Conservation (phyloP, 176 grass and related monocot genomes). For the Tillandsia fasciculata region DNA sequence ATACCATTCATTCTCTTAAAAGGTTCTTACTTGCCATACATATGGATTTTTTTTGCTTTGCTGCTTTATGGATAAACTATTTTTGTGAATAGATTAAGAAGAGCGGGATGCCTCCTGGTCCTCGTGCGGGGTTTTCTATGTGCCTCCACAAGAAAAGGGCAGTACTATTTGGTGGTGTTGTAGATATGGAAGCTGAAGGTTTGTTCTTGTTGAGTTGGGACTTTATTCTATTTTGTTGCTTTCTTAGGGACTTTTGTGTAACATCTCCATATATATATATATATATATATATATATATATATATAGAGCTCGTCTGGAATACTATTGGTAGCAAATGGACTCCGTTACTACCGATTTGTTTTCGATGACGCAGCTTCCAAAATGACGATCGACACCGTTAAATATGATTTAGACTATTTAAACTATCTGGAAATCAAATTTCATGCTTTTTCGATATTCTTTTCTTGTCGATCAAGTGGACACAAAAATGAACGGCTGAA, state of each 20-base stretch:
- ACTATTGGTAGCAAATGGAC: too few relatives aligned
- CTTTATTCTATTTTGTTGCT: conserved; percentile 1
- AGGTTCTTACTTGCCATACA: neutral
- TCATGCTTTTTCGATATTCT: too few relatives aligned
- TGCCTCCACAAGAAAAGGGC: conserved; percentile 91
- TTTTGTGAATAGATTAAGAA: conserved; percentile 69
- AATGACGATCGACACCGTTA: too few relatives aligned
- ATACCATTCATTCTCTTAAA: too few relatives aligned
- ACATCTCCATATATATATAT: neutral
- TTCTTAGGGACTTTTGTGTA: conserved; percentile 8
- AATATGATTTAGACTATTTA: too few relatives aligned
- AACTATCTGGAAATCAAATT: too few relatives aligned
- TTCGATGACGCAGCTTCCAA: too few relatives aligned
- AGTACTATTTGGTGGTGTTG: conserved; percentile 84
- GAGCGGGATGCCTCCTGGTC: conserved; percentile 84
- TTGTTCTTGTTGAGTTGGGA: neutral
- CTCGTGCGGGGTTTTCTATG: conserved; percentile 96
- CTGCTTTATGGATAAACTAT: conserved; percentile 5
- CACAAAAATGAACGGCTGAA: too few relatives aligned
- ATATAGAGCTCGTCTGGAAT: too few relatives aligned
- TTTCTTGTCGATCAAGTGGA: too few relatives aligned
- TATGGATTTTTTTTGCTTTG: conserved; percentile 12
- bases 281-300: neutral
- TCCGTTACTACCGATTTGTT: too few relatives aligned
- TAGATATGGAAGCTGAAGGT: conserved; percentile 99